Base-by-base conservation (phyloP, 805 yeast genomes). In the Yarrowia yakushimensis region DNA sequence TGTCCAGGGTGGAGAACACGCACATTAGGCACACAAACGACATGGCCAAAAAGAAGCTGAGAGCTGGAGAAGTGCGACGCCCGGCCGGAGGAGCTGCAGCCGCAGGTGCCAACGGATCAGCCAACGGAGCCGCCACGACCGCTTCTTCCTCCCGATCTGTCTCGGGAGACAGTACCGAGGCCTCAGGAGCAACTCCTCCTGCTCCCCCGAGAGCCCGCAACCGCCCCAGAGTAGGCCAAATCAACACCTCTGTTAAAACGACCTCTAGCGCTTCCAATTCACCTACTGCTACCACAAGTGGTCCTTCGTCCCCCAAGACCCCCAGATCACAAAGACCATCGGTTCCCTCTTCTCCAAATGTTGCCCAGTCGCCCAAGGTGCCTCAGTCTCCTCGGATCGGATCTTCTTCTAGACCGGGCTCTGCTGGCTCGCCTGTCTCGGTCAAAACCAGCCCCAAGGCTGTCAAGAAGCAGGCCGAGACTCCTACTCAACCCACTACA, bases 41-140 rank as follows among this genome's bases (percentile, higher is more conserved):
- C 57, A 48, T 48, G 57, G 57, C 57, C 28, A 48, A 48, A 34
- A 48, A 48, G 57, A 48, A 48, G 41, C 22, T 48, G 57, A 33
- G 57, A 48, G 57, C 57, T 2, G 57, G 57, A 18, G 57, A 48
- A 31, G 57, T 48, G 17, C 41, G 41, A 2, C 57, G 57, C 3
- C 11, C 17, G 18, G 30, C 45, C 8, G 23, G n/a, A 13, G 57
- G 22, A 12, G 22, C 39, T 7, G n/a, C 31, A 4, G 28, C 41
- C 13, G 20, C 30, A 10, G 20, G 31, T 4, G 28, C 57, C 31
- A 48, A 27, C 23, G 34, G 33, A 25, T 10, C 50, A 13, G 30
- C 46, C 11, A 30, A 30, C 34, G 52, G 52, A 28, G n/a, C 46
- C 8, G 1, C 15, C 46, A 11, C 30, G 5, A 9, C 50, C 9